These are phyloP conservation scores for Saxophila tyrrhenica DNA, from an alignment of 495 filamentous ascomycete species.

Conservation along the genomic window DNA sequence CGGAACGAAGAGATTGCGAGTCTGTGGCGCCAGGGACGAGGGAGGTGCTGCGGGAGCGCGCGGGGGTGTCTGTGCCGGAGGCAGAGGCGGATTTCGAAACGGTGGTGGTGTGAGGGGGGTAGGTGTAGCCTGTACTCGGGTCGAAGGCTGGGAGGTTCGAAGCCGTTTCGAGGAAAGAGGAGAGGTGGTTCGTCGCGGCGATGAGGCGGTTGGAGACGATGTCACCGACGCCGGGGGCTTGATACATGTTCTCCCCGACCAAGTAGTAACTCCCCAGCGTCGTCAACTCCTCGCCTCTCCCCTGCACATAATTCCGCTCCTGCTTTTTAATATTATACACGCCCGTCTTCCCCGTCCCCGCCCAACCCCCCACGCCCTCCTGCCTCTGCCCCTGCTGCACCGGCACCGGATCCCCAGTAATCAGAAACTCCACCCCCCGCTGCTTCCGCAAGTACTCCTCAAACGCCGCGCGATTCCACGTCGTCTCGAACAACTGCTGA, in stretches of 20 bases:
- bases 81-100: not conserved
- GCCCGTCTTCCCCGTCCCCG: slow-evolving; percentile 40
- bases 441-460: slow-evolving; percentile 65
- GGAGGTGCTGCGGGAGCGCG: slow-evolving; percentile 10
- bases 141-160: slow-evolving; percentile 59
- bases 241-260: slow-evolving; percentile 74
- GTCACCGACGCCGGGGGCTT: slow-evolving; percentile 73
- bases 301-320: slow-evolving; percentile 29
- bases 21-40: slow-evolving; percentile 7
- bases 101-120: slow-evolving; percentile 40
- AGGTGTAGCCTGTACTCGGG: slow-evolving; percentile 62
- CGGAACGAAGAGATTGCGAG: slow-evolving; percentile 13
- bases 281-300: slow-evolving; percentile 48
- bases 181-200: slow-evolving; percentile 37
- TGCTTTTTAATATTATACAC: slow-evolving; percentile 94
- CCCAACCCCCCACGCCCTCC: not conserved
- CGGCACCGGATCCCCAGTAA: slow-evolving; percentile 35
- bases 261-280: slow-evolving; percentile 74
- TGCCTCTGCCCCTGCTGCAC: slow-evolving; percentile 27
- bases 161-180: slow-evolving; percentile 51
- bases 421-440: slow-evolving; percentile 48
- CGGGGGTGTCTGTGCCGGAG: slow-evolving; percentile 33
- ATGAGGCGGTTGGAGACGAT: slow-evolving; percentile 68
- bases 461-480: slow-evolving; percentile 64
- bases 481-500: slow-evolving; percentile 42